These are phyloP conservation scores for Mucor mucedo DNA, from an alignment of 371 early-diverging fungal species.

Conservation along the genomic window DNA sequence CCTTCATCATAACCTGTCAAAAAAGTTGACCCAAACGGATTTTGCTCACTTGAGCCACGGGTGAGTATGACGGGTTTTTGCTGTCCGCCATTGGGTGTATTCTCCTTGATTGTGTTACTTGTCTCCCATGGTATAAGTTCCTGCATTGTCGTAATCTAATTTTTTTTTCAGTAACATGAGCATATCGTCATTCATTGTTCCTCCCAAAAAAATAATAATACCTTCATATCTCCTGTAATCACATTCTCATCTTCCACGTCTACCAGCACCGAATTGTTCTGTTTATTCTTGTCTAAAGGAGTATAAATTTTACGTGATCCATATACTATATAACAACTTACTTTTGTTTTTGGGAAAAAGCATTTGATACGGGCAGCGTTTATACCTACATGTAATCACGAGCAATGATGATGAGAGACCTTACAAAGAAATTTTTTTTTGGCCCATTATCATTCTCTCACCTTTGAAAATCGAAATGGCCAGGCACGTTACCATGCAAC, in stretches of 20 bases:
- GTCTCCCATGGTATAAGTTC: slow-evolving; percentile 55
- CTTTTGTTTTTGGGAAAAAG: slow-evolving; percentile 40
- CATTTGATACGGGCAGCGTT: slow-evolving; percentile 60
- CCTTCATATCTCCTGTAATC: slow-evolving; percentile 54
- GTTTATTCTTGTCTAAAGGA: slow-evolving; percentile 4
- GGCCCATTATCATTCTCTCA: slow-evolving; percentile 23
- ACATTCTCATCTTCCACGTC: slow-evolving; percentile 43
- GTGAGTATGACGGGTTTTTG: slow-evolving; percentile 65
- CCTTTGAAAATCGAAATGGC: slow-evolving; percentile 76
- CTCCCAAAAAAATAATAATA: background rate
- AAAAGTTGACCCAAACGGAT: slow-evolving; percentile 74
- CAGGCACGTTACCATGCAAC: slow-evolving; percentile 76
- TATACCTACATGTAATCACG: slow-evolving; percentile 43
- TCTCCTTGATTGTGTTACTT: slow-evolving; percentile 32
- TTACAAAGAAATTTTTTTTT: too few species aligned
- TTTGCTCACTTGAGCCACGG: slow-evolving; percentile 70
- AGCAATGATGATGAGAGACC: too few species aligned
- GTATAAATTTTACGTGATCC: too few species aligned
- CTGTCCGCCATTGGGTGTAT: slow-evolving; percentile 23
- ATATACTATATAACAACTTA: slow-evolving; percentile 7
- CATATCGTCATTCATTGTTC: background rate
- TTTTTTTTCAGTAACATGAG: slow-evolving; percentile 13
- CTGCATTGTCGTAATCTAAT: slow-evolving; percentile 49
- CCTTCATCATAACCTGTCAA: slow-evolving; percentile 69
- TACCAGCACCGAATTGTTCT: slow-evolving; percentile 33